Base-by-base conservation (phyloP, 495 filamentous ascomycete species). In the Aeminium ludgeri region DNA sequence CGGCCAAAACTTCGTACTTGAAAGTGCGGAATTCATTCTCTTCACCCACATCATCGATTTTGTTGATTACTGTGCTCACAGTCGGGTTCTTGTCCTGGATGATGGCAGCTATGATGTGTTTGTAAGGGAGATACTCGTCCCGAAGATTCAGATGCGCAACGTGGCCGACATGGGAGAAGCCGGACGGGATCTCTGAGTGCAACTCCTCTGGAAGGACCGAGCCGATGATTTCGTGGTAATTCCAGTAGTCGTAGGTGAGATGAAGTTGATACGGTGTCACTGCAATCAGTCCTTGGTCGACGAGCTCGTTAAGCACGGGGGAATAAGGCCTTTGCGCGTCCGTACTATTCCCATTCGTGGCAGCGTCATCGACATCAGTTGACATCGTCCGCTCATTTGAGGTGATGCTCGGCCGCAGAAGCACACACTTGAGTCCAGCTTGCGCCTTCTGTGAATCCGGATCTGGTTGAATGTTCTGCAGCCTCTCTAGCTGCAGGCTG, bases 111-210 rank as follows among this genome's bases (percentile, higher is more conserved):
- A 96, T 83, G 0, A 96, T 50, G 42, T 77, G 53, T 57, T 86
- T 89, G 60, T 91, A 91, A 2, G 80, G 82, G 2, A 81, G 62
- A 51, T 77, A 93, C 41, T 70, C 65, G 10, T 80, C 72, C 16
- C 82, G 76, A 17, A 99, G 80, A 61, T 99, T 99, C 19, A 99
- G 59, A 52, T 99, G 89, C 20, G 81, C 77, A 34, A 99, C 74
- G 50, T 99, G 91, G 31, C 89, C 89, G 29, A 83, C 82, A 39
- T 75, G 71, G 32, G 77, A 80, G 65, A 87, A 96, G 18, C 85
- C 84, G 27, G 70, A 66, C n/a, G 89, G 91, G 7, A 89, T 65
- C 27, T 93, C 86, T 17, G 72, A 70, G 54, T 78, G 65, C 6
- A 73, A 60, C 25, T 74, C 67, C 40, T 73, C 63, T 0, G 86